Percentiles rank a stretch among this genome's conserved stretches.
phyloP scores from a whole-genome alignment of 2,329 filamentous ascomycete species.

The Clonostachys solani region DNA sequence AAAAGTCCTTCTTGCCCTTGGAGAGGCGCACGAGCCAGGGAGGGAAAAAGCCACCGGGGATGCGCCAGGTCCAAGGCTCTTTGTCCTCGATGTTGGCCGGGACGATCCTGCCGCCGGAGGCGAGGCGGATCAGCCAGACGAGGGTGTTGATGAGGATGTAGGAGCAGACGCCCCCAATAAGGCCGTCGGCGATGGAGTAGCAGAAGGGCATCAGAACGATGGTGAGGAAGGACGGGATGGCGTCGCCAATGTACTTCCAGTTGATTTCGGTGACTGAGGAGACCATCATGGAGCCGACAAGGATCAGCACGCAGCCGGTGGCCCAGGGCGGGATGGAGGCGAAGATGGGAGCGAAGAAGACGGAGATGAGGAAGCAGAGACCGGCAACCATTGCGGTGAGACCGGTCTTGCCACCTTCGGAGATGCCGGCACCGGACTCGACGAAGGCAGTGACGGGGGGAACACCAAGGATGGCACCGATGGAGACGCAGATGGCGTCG shows the following conservation, averaged over 20 bases:
- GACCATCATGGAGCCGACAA: constrained; percentile 87
- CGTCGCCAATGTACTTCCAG: constrained; percentile 82
- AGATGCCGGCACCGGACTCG: constrained; percentile 86
- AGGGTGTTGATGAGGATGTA: constrained; percentile 73
- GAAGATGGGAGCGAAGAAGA: constrained; percentile 90
- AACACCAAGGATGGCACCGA: constrained; percentile 72
- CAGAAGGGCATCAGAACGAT: constrained; percentile 87
- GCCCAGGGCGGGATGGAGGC: constrained; percentile 87
- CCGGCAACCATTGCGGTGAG: constrained; percentile 78
- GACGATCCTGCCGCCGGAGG: constrained; percentile 64
- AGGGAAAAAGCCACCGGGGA: constrained; percentile 71
- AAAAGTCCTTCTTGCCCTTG: constrained; percentile 70
- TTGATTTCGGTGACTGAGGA: constrained; percentile 78
- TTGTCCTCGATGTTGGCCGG: constrained; percentile 73
- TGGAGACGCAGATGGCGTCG: constrained; percentile 73
- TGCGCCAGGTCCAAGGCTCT: constrained; percentile 75
- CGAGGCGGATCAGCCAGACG: constrained; percentile 65
- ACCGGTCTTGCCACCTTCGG: constrained; percentile 80
- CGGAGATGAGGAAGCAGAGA: constrained; percentile 78
- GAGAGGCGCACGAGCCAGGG: constrained; percentile 64
- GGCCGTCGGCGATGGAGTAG: constrained; percentile 81
- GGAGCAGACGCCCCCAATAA: constrained; percentile 74
- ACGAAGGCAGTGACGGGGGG: constrained; percentile 85
- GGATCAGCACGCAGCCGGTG: constrained; percentile 80
- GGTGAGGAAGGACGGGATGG: constrained; percentile 79